Base-by-base conservation (phyloP, 2,329 filamentous ascomycete species). In the Elsinoe ampelina region DNA sequence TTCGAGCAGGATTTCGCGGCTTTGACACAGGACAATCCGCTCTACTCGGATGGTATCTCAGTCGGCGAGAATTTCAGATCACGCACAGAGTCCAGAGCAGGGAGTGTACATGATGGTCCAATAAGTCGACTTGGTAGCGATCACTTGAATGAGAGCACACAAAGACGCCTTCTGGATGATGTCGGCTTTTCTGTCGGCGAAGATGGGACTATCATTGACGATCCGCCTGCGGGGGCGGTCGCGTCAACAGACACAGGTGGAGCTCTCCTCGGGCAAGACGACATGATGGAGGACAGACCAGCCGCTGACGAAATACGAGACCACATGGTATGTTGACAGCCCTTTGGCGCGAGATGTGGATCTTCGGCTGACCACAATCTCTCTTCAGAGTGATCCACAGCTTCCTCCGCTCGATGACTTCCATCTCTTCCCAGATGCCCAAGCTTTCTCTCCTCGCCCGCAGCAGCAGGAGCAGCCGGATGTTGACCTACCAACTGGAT, bases 121-220 rank as follows among this genome's bases (percentile, higher is more conserved):
- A 19, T 15, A 11, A 19, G 19, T n/a, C 19, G 26, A 19, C 26
- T 36, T 12, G 57, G 52, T 15, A 58, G 57, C 26, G 15, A 47
- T 39, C n/a, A 42, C n/a, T 52, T 52, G 17, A 12, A 17, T 2
- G 55, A 47, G 7, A 36, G 43, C 17, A 47, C 54, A 30, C 32
- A 58, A 73, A 17, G 42, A 15, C 32, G 36, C 3, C 39, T 59
- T 71, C 11, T 77, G 75, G 64, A 66, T 17, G 64, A 65, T 32
- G 61, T 67, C 10, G 65, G 63, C 54, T 83, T 86, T 62, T 77
- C 75, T 36, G 79, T 86, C 61, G 82, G 84, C 61, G 80, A 76
- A 12, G 76, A 85, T 59, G 83, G 82, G 6, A 79, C 80, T 60
- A 69, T 85, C 4, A 66, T 80, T 30, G 79, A 82, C 52, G 17